These are phyloP conservation scores for Mallotus nudiflorus DNA, from an alignment of 345 rosid species.

Conservation along the genomic window DNA sequence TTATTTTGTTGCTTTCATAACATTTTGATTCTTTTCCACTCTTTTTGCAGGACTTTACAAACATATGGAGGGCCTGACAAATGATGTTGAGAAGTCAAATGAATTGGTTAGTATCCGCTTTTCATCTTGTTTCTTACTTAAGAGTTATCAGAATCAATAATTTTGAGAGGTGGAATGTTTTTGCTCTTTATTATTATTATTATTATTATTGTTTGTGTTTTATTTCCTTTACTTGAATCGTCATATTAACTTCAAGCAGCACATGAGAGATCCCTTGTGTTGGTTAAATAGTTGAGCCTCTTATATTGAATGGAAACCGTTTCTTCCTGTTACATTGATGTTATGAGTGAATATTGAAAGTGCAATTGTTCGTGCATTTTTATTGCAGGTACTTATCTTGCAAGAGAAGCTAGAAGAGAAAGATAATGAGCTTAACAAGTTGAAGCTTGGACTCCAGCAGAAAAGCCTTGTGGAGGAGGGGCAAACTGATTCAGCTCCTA, in stretches of 20 bases:
- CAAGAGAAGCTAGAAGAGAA: conserved; percentile 73
- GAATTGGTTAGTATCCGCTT: conserved; percentile 52
- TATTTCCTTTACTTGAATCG: no score
- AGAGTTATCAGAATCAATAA: neutral
- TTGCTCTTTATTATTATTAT: no score
- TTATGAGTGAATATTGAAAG: neutral
- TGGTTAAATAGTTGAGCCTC: neutral
- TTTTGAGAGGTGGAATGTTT: no score
- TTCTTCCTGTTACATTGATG: neutral
- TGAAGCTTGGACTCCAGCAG: conserved; percentile 49
- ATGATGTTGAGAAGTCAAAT: conserved; percentile 85
- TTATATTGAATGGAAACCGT: neutral
- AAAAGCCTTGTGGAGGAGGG: conserved; percentile 34
- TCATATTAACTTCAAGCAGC: neutral
- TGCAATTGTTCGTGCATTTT: neutral
- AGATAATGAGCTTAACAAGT: conserved; percentile 47
- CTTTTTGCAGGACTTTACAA: conserved; percentile 22
- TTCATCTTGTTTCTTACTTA: neutral
- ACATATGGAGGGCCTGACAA: conserved; percentile 45
- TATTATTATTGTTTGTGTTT: no score
- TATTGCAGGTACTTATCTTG: conserved; percentile 61
- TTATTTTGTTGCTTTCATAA: neutral
- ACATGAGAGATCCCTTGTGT: neutral
- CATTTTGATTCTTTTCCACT: conserved; percentile 6
- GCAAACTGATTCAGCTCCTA: conserved; percentile 30